Conservation (phyloP, 2,329 filamentous ascomycete genomes). For the Fusarium clavum region DNA sequence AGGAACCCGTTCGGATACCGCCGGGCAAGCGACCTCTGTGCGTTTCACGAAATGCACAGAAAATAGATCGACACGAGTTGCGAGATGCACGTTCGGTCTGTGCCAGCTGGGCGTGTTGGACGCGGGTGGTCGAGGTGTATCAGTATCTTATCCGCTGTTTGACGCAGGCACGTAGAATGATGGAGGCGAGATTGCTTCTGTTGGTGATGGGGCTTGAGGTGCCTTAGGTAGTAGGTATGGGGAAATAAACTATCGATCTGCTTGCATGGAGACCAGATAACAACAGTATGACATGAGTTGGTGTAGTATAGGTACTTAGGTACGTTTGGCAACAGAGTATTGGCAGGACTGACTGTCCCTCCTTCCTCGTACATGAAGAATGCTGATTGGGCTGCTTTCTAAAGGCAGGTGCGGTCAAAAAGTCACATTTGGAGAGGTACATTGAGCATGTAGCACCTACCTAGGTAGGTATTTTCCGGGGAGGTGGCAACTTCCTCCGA, state of each 20-base stretch:
- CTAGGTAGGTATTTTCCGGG: not conserved
- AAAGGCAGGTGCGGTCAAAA: constrained; percentile 2
- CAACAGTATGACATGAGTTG: not conserved
- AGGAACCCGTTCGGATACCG: constrained; percentile 12
- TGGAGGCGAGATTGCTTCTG: constrained; percentile 13
- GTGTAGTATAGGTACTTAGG: not conserved
- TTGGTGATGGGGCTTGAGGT: not conserved
- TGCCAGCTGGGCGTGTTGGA: constrained; percentile 27
- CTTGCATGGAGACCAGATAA: not conserved
- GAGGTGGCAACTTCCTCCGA: not conserved
- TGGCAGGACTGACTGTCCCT: not conserved
- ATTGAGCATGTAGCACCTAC: not conserved
- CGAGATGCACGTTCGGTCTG: constrained; percentile 17
- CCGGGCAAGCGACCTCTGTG: constrained; percentile 11
- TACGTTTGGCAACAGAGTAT: not conserved
- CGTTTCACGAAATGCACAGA: constrained; percentile 11
- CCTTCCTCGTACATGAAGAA: not conserved
- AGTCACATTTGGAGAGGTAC: not conserved
- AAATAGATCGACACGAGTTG: constrained; percentile 16
- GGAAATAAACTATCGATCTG: not conserved
- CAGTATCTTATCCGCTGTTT: constrained; percentile 13
- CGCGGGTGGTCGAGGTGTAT: constrained; percentile 5
- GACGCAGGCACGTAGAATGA: constrained; percentile 8
- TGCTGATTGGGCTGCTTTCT: not conserved
- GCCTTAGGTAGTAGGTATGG: not conserved